These are phyloP conservation scores for Leucocoprinus sp. DNA, from an alignment of 768 basidiomycete genomes.

Conservation along the genomic window DNA sequence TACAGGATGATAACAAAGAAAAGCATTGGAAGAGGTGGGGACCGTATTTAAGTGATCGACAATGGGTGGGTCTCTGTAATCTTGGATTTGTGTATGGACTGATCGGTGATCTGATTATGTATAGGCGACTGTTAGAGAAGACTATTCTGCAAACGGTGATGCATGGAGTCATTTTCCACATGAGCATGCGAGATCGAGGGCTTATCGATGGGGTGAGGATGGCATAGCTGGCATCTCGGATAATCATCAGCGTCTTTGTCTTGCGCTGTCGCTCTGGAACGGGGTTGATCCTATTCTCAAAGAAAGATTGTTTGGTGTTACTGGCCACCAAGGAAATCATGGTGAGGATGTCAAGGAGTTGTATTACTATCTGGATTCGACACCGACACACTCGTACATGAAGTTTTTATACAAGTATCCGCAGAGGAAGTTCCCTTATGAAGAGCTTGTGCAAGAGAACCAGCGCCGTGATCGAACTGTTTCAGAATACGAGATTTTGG, in stretches of 20 bases:
- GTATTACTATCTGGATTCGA: slow-evolving; percentile 98
- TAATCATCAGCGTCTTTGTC: slow-evolving; percentile 91
- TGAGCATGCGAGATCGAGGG: slow-evolving; percentile 85
- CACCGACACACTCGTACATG: slow-evolving; percentile 99
- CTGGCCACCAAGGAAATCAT: slow-evolving; percentile 96
- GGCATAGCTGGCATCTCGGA: slow-evolving; percentile 97
- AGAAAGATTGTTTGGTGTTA: slow-evolving; percentile 93
- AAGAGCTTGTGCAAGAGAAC: slow-evolving; percentile 84
- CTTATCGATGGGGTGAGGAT: slow-evolving; percentile 99
- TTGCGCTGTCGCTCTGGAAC: slow-evolving; percentile 91
- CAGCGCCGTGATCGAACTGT: slow-evolving; percentile 76
- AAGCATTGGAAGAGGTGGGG: slow-evolving; percentile 99
- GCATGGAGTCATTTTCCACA: slow-evolving; percentile 96
- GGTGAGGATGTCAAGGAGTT: slow-evolving; percentile 99
- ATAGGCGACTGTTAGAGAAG: slow-evolving; percentile 96
- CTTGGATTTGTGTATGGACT: slow-evolving; percentile 5
- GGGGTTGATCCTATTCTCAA: slow-evolving; percentile 91
- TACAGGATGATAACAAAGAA: slow-evolving; percentile 71
- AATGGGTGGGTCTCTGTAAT: slow-evolving; percentile 68
- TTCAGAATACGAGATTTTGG: slow-evolving; percentile 87
- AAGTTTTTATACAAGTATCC: slow-evolving; percentile 99
- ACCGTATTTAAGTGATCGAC: slow-evolving; percentile 92
- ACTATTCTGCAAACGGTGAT: slow-evolving; percentile 94
- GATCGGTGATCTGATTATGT: slow-evolving; percentile 14
- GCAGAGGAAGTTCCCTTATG: slow-evolving; percentile 87